phyloP scores from a whole-genome alignment of 768 basidiomycete species.

The Pisolithus microcarpus region DNA sequence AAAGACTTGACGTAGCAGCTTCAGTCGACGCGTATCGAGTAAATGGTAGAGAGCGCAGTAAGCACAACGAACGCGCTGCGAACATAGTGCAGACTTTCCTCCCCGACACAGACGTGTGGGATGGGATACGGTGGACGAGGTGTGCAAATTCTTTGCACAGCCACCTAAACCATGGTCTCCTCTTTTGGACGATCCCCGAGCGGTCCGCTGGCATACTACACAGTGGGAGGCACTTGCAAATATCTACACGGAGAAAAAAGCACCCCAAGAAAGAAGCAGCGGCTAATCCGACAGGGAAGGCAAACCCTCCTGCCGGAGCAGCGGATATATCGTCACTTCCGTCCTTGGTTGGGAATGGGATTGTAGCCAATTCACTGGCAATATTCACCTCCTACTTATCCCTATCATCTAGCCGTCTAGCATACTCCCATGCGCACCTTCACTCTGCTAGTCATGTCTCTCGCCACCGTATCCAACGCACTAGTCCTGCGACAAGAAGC shows the following conservation, averaged over 20 bases:
- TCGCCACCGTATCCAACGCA: neutral
- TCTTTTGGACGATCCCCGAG: neutral
- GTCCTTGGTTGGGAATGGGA: neutral
- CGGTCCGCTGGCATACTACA: neutral
- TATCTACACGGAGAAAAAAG: no score
- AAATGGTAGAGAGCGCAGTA: slow-evolving; percentile 15
- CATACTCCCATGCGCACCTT: neutral
- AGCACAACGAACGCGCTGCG: slow-evolving; percentile 12
- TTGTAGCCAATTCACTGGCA: neutral
- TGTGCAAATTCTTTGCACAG: slow-evolving; percentile 9
- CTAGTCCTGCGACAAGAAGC: neutral
- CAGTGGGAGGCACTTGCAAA: neutral
- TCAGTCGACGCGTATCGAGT: slow-evolving; percentile 20
- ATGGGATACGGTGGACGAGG: no score
- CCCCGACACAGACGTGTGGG: no score
- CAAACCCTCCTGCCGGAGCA: neutral
- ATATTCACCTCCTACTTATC: neutral
- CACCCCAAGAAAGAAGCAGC: neutral
- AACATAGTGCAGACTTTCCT: slow-evolving; percentile 18
- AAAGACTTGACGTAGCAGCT: neutral
- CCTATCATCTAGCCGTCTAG: neutral
- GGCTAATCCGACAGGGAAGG: neutral
- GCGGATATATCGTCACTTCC: neutral
- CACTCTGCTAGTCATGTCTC: neutral
- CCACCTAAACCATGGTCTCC: slow-evolving; percentile 8